Conservation (phyloP, 495 filamentous ascomycete species). For the Lophiostoma macrostomum region DNA sequence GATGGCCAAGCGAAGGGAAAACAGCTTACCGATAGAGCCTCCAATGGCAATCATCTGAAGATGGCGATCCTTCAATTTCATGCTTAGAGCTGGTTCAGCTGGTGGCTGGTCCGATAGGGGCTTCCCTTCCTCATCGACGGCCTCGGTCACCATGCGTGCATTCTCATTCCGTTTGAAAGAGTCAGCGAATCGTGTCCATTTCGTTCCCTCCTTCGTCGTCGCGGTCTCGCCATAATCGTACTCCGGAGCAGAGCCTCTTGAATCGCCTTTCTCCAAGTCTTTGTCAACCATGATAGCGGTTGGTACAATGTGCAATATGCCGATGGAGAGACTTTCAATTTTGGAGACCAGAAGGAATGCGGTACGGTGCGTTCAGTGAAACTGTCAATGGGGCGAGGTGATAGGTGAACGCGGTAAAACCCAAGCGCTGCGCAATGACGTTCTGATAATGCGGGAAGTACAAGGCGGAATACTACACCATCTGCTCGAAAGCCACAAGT, state of each 20-base stretch:
- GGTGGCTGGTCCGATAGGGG: slow-evolving; percentile 67
- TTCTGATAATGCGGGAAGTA: too few relatives aligned
- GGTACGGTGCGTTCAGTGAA: not conserved
- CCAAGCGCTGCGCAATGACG: too few relatives aligned
- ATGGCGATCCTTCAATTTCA: slow-evolving; percentile 78
- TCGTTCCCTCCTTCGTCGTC: slow-evolving; percentile 18
- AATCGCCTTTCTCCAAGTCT: slow-evolving; percentile 26
- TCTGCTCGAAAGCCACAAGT: too few relatives aligned
- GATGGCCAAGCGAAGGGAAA: not conserved
- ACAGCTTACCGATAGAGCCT: slow-evolving; percentile 75
- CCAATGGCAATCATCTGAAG: slow-evolving; percentile 97
- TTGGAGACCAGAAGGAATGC: not conserved
- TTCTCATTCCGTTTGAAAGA: slow-evolving; percentile 82
- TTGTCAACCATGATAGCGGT: slow-evolving; percentile 16
- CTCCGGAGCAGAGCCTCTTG: not conserved
- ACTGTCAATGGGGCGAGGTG: too few relatives aligned
- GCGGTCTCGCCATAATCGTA: slow-evolving; percentile 30
- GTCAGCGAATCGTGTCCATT: slow-evolving; percentile 47
- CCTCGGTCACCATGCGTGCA: slow-evolving; percentile 51
- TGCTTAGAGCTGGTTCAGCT: slow-evolving; percentile 69
- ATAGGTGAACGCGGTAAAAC: too few relatives aligned
- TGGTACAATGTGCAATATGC: not conserved
- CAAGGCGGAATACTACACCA: too few relatives aligned
- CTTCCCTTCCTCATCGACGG: slow-evolving; percentile 60
- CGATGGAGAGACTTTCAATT: not conserved